These are phyloP conservation scores for Durusdinium trenchii DNA, from an alignment of 73 alveolate genomes.

Conservation along the genomic window DNA sequence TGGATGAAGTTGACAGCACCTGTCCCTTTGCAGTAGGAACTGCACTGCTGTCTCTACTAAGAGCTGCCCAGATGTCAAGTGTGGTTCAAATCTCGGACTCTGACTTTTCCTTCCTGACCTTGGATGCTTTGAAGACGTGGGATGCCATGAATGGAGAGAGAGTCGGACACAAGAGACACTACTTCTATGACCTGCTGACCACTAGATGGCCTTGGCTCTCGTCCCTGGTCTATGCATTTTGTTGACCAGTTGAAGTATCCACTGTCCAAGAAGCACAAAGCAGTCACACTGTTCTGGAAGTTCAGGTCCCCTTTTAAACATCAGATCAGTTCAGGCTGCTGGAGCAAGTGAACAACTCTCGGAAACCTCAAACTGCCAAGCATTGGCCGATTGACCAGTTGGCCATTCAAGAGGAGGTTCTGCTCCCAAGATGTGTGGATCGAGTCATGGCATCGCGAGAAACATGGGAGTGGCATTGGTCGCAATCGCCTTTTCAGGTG, in stretches of 20 bases:
- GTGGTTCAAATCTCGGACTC: neutral
- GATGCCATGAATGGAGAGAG: constrained; percentile 28
- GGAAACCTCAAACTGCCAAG: neutral
- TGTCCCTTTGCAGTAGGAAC: constrained; percentile 45
- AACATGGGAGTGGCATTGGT: constrained; percentile 71
- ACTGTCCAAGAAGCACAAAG: too few relatives aligned
- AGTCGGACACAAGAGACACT: constrained; percentile 51
- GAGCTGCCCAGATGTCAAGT: constrained; percentile 35
- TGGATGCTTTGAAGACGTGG: constrained; percentile 51
- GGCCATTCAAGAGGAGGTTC: constrained; percentile 12
- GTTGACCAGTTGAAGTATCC: too few relatives aligned
- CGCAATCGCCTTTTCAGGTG: constrained; percentile 56
- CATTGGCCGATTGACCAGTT: constrained; percentile 18
- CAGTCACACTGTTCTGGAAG: neutral
- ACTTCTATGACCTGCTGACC: constrained; percentile 34
- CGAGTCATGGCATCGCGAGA: constrained; percentile 29
- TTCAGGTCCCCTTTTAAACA: neutral
- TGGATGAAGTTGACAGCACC: neutral
- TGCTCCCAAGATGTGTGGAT: neutral
- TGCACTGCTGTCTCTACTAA: neutral
- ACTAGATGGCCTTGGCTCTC: constrained; percentile 48
- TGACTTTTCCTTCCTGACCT: constrained; percentile 52
- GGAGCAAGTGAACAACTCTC: constrained; percentile 7
- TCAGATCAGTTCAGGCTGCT: neutral
- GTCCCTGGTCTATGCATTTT: neutral